Evolutionary conservation across 2,329 filamentous ascomycete genomes (phyloP), one percentile per base, ranked within the genome.

Genomic region (Periconia sp.): DNA sequence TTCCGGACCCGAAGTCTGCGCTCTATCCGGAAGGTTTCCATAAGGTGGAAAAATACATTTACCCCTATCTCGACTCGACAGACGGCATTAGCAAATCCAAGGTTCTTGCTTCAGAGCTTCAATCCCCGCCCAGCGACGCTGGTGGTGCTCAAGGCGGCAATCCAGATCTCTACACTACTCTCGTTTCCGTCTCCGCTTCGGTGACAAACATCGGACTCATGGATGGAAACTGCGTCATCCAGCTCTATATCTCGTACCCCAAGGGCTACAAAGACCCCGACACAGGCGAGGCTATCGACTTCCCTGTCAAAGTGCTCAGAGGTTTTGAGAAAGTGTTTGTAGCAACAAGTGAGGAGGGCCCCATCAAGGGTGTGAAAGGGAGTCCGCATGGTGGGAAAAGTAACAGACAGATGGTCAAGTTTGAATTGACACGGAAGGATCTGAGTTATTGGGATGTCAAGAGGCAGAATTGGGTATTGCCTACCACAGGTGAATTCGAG

Each of bases 131-230:
- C 6, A 88, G 85, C n/a, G 74, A 73, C 0, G 87, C 87, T 0
- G 87, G 87, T 24, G 88, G 87, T 26, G 86, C 78, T 6, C 80
- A 85, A 45, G 84, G 84, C 43, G 85, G 85, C 1, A 86, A 88
- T 45, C 84, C 84, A 2, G 80, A 83, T 43, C 74, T 88, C 13
- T 88, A 81, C 75, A 79, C 79, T 31, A 70, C 72, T 0, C 73
- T 84, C 45, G 74, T 80, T 43, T 61, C 71, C 2, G 78, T 81
- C 3, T 73, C 71, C 0, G 70, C 84, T 3, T 75, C 72, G 0
- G 66, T 90, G 3, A 77, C 74, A 32, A 90, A 90, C 64, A 82
- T 76, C 0, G 87, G 87, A n/a, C 70, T 73, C 0, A 57, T 76
- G 0, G 63, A 69, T 3, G 82, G 81, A 23, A 72, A 75, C 11